phyloP scores from a whole-genome alignment of 2,329 filamentous ascomycete genomes.

The Dothidotthia symphoricarpi region DNA sequence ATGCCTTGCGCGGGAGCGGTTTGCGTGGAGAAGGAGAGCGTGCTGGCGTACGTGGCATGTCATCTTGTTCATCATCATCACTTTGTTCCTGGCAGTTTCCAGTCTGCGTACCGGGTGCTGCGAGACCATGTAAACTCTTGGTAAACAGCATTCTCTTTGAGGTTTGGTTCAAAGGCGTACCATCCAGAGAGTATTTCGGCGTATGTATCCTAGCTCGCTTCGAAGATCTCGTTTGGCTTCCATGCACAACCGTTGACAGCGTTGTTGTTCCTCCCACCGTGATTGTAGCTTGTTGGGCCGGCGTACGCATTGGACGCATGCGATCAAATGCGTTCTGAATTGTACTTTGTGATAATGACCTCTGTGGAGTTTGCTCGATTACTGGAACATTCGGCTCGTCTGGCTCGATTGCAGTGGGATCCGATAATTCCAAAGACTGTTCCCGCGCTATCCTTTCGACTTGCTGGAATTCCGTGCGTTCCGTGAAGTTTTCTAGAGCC shows the following conservation, averaged over 20 bases:
- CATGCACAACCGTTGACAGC: slow-evolving; percentile 62
- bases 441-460: slow-evolving; percentile 17
- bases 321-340: slow-evolving; percentile 63
- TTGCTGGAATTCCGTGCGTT: slow-evolving; percentile 37
- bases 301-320: slow-evolving; percentile 62
- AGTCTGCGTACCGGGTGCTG: slow-evolving; percentile 52
- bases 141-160: slow-evolving; percentile 42
- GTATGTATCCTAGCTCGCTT: slow-evolving; percentile 46
- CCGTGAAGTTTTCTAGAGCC: slow-evolving; percentile 43
- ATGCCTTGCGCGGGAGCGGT: slow-evolving; percentile 6
- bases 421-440: slow-evolving; percentile 10
- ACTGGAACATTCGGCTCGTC: slow-evolving; percentile 28
- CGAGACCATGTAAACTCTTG: slow-evolving; percentile 52
- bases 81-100: slow-evolving; percentile 32
- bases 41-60: slow-evolving; percentile 10
- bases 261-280: slow-evolving; percentile 69
- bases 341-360: slow-evolving; percentile 37
- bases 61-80: slow-evolving; percentile 18
- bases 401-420: slow-evolving; percentile 6
- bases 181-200: slow-evolving; percentile 36
- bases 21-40: slow-evolving; percentile 20
- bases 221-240: slow-evolving; percentile 47
- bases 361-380: slow-evolving; percentile 33
- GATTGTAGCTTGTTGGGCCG: slow-evolving; percentile 67
- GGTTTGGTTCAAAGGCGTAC: slow-evolving; percentile 28